Base-by-base conservation (phyloP, 768 basidiomycete species). In the Amanita subjunquillea region DNA sequence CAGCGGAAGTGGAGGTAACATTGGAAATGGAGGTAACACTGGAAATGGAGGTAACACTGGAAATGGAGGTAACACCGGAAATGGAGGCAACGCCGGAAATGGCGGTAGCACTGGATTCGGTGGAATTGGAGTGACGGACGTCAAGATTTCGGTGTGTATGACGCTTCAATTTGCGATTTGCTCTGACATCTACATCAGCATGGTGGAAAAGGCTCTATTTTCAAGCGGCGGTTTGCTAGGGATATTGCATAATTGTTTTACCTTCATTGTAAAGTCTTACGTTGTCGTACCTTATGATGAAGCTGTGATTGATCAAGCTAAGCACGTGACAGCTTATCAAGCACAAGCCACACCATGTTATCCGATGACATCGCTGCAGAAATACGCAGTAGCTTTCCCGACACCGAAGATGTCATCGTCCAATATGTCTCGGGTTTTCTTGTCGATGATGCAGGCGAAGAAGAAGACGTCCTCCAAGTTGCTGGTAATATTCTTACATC, bases 361-460 rank as follows among this genome's bases (percentile, higher is more conserved):
- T 78, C 81, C 40, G 75, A 80, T 55, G 85, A 88, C 59, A 84
- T 91, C 58, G 87, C 87, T 17, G 82, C 87, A 64, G 83, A 87
- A 63, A 89, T 91, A 55, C 78, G 87, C 27, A 67, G 69, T 8
- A 71, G 66, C 40, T 77, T 90, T 51, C 86, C 86, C 0, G 87
- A 80, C 7, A 83, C 87, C 1, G 91, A 93, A 60, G 90, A 92
- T 63, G 77, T 89, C 56, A 77, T 92, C 56, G 83, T 91, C 3
- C 85, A 91, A 55, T 93, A 92, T 62, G 77, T 93, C 29, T 74
- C 87, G n/a, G 90, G 90, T 38, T 90, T 89, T 62, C 80, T 92
- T 27, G 80, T 91, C 51, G 90, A 91, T 65, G 90, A 93, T 64
- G 87, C 88, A 9, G 85, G 85, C 38, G 87, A 91, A 65, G 89